Base-by-base conservation (phyloP, 129 eudicot genomes). In the Escallonia rubra region DNA sequence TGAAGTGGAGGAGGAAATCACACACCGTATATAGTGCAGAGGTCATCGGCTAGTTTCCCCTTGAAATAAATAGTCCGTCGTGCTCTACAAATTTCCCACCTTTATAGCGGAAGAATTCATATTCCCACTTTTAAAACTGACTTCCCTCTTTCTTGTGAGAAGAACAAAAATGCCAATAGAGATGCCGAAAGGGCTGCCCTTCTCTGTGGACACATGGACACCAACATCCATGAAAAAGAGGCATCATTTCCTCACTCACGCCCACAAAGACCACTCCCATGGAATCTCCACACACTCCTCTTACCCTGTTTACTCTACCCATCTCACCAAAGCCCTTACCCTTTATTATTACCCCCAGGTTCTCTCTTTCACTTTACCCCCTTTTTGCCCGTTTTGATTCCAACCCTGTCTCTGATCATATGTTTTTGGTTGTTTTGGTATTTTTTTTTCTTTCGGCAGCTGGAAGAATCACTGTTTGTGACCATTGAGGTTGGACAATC, bases 261-360 rank as follows among this genome's bases (percentile, higher is more conserved):
- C 97, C 3, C 97, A 90, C 80, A 87, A 87, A 72, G 97, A 90
- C 70, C 97, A 90, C 44, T 70, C 90, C n/a, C 86, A 82, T 71
- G 95, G 91, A n/a, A 90, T 90, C 73, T 58, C 75, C 9, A 56
- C 86, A 5, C 80, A 84, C 59, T 66, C 74, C 34, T 84, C 87
- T 15, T 82, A 64, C 51, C 95, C 97, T 0, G 82, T 85, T 68
- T 90, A 90, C 76, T 75, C 85, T 63, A 82, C 97, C 42, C 70
- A 0, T 15, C 75, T 87, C 73, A 90, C 97, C 72, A 90, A 71
- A 78, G 59, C 80, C 73, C 78, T 90, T 9, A 65, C 86, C 34
- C 87, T 86, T 59, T 64, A 64, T 10, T 76, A 74, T 66, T 84
- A 74, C 13, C 97, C 97, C 4, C 82, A 86, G 71, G 96, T 74